These are phyloP conservation scores for Auricularia sp. DNA, from an alignment of 768 basidiomycete species.

Conservation along the genomic window DNA sequence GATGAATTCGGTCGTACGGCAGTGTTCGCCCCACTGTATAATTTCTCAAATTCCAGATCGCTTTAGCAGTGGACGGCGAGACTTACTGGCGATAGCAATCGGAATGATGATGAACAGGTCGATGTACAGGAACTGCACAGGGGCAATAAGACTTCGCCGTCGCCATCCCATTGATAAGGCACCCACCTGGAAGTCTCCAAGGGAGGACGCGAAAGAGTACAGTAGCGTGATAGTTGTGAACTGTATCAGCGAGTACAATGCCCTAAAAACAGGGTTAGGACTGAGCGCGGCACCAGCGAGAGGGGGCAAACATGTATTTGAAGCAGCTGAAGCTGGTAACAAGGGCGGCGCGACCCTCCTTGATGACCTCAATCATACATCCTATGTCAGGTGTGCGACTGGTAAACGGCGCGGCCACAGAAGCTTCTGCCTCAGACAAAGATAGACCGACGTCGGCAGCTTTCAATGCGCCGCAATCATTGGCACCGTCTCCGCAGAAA, in stretches of 20 bases:
- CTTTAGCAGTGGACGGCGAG: neutral
- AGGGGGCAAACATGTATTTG: conserved; percentile 85
- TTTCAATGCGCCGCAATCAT: conserved; percentile 96
- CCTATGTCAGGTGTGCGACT: conserved; percentile 88
- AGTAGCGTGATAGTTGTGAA: conserved; percentile 95
- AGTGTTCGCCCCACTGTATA: conserved; percentile 84
- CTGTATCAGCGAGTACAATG: conserved; percentile 95
- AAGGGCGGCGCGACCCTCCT: conserved; percentile 88
- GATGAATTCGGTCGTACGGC: conserved; percentile 76
- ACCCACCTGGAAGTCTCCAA: conserved; percentile 91
- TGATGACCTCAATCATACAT: conserved; percentile 94
- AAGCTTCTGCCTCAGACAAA: conserved; percentile 94
- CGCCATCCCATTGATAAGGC: neutral
- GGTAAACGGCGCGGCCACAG: conserved; percentile 96
- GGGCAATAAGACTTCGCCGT: conserved; percentile 6
- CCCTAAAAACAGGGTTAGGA: conserved; percentile 45
- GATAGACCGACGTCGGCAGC: conserved; percentile 97
- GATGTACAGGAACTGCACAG: conserved; percentile 80
- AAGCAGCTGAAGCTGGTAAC: conserved; percentile 99
- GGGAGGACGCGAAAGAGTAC: conserved; percentile 91
- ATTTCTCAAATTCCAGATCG: neutral
- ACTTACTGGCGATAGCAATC: conserved; percentile 88
- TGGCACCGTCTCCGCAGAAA: conserved; percentile 98
- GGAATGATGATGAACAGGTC: conserved; percentile 98
- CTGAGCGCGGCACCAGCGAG: neutral